Conservation (phyloP, 306 rosid genomes). For the Calophaca sinica region DNA sequence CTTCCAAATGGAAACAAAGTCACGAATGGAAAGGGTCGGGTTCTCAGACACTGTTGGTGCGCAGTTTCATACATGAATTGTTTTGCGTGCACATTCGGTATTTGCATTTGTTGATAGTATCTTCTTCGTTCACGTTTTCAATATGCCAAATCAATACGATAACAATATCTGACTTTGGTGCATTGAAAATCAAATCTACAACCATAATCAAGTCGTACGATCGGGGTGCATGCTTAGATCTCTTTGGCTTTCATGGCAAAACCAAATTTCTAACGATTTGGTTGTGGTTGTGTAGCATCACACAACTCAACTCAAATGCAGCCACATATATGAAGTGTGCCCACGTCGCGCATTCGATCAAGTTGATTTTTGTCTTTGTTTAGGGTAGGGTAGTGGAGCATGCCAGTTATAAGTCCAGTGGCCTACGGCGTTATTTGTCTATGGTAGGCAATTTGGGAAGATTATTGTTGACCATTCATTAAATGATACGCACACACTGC, state of each 20-base stretch:
- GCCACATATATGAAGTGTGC: slow-evolving; percentile 37
- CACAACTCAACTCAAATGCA: slow-evolving; percentile 35
- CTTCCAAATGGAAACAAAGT: background rate
- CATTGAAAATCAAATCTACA: background rate
- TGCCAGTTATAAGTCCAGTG: too few species aligned
- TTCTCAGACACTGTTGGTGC: background rate
- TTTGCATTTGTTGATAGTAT: slow-evolving; percentile 8
- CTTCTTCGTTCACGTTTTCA: slow-evolving; percentile 46
- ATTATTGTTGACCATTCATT: slow-evolving; percentile 26
- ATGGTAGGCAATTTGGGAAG: slow-evolving; percentile 29
- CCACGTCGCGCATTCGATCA: slow-evolving; percentile 21
- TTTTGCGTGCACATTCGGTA: slow-evolving; percentile 28
- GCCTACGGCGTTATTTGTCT: background rate
- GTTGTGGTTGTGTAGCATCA: slow-evolving; percentile 31
- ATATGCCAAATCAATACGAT: slow-evolving; percentile 38
- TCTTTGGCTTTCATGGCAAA: background rate
- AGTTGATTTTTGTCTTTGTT: slow-evolving; percentile 39
- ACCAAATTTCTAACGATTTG: slow-evolving; percentile 46
- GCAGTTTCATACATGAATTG: background rate
- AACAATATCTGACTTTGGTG: slow-evolving; percentile 47
- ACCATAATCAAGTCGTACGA: too few species aligned
- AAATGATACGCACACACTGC: slow-evolving; percentile 15
- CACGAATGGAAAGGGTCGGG: background rate
- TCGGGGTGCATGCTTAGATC: too few species aligned
- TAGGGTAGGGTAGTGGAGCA: background rate